Evolutionary conservation across 2,329 filamentous ascomycete species (phyloP), one percentile per base, ranked within the genome.

Genomic region (Claviceps pazoutovae): DNA sequence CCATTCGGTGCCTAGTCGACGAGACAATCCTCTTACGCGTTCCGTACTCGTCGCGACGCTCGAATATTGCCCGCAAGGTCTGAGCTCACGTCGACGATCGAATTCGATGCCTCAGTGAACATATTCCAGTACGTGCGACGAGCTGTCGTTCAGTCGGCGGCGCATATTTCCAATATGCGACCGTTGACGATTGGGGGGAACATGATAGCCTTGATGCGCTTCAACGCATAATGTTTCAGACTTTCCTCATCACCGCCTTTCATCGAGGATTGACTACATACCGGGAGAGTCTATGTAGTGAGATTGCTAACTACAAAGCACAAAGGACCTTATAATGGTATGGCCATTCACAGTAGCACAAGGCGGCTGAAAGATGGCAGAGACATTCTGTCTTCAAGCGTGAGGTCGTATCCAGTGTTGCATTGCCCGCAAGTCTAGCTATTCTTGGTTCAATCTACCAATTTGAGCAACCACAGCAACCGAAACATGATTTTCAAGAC

Each of bases 61-160:
- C 30, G 30, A 4, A 11, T 34, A 34, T 34, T 34, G 30, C 30
- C 43, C 43, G 30, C 48, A 38, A 42, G 37, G 50, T 53, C 51
- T 50, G 19, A 39, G 47, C 47, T 45, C 51, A 53, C 34, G 44
- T 44, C 48, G 26, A 23, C 26, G 44, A 42, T 42, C 19, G 19
- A 39, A 39, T 46, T 23, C 26, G 38, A 8, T 5, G 34, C 16
- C n/a, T 19, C 46, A 23, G 46, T 21, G n/a, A 16, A 48, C 36
- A 34, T 3, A 21, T 43, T 34, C 3, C n/a, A 48, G 37, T 36
- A 16, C 14, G 37, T 11, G 13, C 46, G n/a, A 41, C 13, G 9
- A 4, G 7, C 45, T 30, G 14, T 21, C 14, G 44, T 46, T 30
- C 26, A 19, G 44, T 36, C 39, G 17, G 17, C 9, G 38, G 16